Base-by-base conservation (phyloP, 164 flowering plant species). In the Buxus sempervirens region DNA sequence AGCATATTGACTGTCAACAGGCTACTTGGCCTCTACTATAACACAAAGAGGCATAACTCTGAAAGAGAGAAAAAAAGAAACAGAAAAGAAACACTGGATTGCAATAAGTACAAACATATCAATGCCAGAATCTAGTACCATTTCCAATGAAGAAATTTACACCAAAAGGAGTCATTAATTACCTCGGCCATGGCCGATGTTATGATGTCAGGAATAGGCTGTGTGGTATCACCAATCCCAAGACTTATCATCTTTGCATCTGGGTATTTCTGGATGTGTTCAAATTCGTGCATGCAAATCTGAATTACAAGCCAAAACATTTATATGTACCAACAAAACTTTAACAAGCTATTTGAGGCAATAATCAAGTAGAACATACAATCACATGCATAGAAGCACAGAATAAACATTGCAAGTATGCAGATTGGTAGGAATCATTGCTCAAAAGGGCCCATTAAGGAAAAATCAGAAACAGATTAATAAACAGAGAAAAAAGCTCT, bases 191-290 rank as follows among this genome's bases (percentile, higher is more conserved):
- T 90, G 23, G 82, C 80, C 0, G 73, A 74, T 48, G 92, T 70
- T 24, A 90, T 75, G 60, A 77, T 54, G 9, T 80, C 76, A 22
- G 96, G 92, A 24, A 85, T 81, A 51, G 92, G 90, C 64, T 84
- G 73, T 1, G 87, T 84, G 8, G 92, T 85, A 58, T 88, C 87
- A 53, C 92, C 90, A 65, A 88, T 64, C 18, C 92, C 92, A 54
- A 88, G 85, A 70, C 77, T 81, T 58, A 88, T 88, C 70, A 88
- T n/a, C 60, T 77, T 72, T 54, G 86, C 89, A 77, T 84, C 66
- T 36, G 92, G 96, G 72, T 82, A 68, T 82, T 82, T 82, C 55
- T 71, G 65, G 2, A 60, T 54, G 38, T 87, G 86, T 60, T 71
- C 80, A 42, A 67, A 27, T 74, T 82, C 81, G 9, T 81, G 75